phyloP scores from a whole-genome alignment of 2,329 filamentous ascomycete genomes.

The Xylaria sp. region DNA sequence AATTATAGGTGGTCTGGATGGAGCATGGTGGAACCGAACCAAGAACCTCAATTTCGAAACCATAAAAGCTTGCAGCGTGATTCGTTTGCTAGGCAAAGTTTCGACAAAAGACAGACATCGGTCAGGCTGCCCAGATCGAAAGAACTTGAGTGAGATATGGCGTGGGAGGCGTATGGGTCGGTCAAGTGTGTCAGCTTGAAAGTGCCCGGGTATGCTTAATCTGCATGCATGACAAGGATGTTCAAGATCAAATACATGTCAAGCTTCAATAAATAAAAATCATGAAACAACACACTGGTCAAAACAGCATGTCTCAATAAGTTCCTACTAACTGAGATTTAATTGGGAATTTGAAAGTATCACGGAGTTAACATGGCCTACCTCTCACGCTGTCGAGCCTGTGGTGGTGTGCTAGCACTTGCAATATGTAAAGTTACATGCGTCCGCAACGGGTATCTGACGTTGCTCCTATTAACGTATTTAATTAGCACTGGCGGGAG shows the following conservation, averaged over 20 bases:
- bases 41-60: slow-evolving; percentile 3
- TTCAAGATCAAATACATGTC: neutral
- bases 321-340: neutral
- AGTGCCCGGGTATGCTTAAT: neutral
- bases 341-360: neutral
- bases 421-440: neutral
- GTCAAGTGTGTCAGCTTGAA: neutral
- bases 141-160: neutral
- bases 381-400: neutral
- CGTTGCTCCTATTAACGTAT: slow-evolving; percentile 6
- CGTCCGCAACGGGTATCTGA: neutral
- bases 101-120: neutral
- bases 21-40: neutral
- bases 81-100: neutral
- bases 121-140: neutral
- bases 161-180: neutral
- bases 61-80: neutral
- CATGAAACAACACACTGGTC: slow-evolving; percentile 3
- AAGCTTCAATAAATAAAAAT: neutral
- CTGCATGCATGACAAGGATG: slow-evolving; percentile 7
- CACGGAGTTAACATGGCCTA: neutral
- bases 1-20: neutral
- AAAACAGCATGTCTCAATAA: neutral
- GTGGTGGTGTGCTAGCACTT: neutral
- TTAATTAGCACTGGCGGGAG: slow-evolving; percentile 19